phyloP scores from a whole-genome alignment of 2,329 filamentous ascomycete species.

The Epichloe coenophiala region DNA sequence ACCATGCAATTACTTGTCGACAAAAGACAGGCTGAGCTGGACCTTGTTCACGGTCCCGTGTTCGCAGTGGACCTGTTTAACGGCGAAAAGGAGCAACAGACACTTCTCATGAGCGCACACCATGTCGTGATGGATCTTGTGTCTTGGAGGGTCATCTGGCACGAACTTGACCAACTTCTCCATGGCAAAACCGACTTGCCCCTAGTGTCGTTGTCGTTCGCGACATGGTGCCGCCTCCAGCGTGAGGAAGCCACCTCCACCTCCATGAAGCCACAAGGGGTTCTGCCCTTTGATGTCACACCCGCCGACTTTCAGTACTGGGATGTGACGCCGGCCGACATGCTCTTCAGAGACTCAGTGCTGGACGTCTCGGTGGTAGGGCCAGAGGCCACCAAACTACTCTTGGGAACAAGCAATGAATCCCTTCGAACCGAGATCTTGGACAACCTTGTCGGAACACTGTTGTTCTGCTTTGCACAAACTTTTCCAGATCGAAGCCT shows the following conservation, averaged over 20 bases:
- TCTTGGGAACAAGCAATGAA: slow-evolving; percentile 15
- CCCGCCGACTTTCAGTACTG: slow-evolving; percentile 10
- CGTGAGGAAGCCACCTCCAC: slow-evolving; percentile 1
- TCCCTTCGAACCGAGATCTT: slow-evolving; percentile 21
- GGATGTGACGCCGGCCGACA: slow-evolving; percentile 3
- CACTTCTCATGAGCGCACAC: slow-evolving; percentile 7
- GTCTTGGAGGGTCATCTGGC: slow-evolving; percentile 28
- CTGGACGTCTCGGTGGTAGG: slow-evolving; percentile 5
- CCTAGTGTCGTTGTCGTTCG: slow-evolving; percentile 16
- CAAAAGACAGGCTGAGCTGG: background rate
- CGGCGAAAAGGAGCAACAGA: background rate
- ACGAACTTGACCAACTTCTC: slow-evolving; percentile 8
- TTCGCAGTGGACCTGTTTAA: background rate
- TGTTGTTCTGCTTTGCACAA: slow-evolving; percentile 20
- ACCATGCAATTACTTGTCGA: background rate
- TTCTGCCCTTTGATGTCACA: slow-evolving; percentile 4
- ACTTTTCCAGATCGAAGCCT: slow-evolving; percentile 20
- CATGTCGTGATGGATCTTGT: slow-evolving; percentile 28
- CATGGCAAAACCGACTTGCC: background rate
- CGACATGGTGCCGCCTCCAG: slow-evolving; percentile 21
- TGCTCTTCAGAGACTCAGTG: too few species aligned
- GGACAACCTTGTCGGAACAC: slow-evolving; percentile 24
- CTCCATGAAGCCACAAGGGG: background rate
- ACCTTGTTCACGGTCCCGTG: background rate
- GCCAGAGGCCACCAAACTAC: background rate